Base-by-base conservation (phyloP, 352 stramenopile genomes). In the Nothophytophthora sp. region DNA sequence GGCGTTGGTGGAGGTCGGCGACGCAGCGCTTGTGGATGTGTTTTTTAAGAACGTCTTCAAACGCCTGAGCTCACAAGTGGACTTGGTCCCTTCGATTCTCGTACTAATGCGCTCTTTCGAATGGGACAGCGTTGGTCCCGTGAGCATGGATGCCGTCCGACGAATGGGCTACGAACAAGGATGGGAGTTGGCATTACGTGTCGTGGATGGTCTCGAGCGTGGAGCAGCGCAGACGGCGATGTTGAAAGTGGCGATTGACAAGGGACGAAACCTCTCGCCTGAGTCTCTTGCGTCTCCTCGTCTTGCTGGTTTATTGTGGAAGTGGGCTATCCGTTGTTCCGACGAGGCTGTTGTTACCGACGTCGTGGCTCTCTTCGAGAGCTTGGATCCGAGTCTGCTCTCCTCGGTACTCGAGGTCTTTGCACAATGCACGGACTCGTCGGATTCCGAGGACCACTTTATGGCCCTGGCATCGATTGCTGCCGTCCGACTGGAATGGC, bases 101-200 rank as follows among this genome's bases (percentile, higher is more conserved):
- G n/a, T n/a, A n/a, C n/a, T n/a, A n/a, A n/a, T n/a, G n/a, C n/a
- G n/a, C n/a, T n/a, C n/a, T n/a, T n/a, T n/a, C n/a, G n/a, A n/a
- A n/a, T n/a, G n/a, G n/a, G n/a, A n/a, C n/a, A n/a, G n/a, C n/a
- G n/a, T n/a, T n/a, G n/a, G n/a, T n/a, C n/a, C n/a, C n/a, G n/a
- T n/a, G n/a, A n/a, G n/a, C n/a, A n/a, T n/a, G n/a, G n/a, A n/a
- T n/a, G n/a, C n/a, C n/a, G n/a, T n/a, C n/a, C n/a, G 23, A 19
- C 0, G 30, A 38, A 24, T 19, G 36, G 12, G 22, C 24, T 23
- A 29, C 15, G 6, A 40, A 47, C 2, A 32, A 27, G 4, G 34
- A 37, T 19, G 54, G 25, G 33, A 67, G 30, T 24, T 67, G 6
- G 19, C 32, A 10, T 24, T 69, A 1, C 46, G 37, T 16, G 24